A percentile compares a stretch with the other conserved stretches of the same genome.
Evolutionary conservation across 208 protist genomes (phyloP).

Genomic region (Crithidia brevicula): DNA sequence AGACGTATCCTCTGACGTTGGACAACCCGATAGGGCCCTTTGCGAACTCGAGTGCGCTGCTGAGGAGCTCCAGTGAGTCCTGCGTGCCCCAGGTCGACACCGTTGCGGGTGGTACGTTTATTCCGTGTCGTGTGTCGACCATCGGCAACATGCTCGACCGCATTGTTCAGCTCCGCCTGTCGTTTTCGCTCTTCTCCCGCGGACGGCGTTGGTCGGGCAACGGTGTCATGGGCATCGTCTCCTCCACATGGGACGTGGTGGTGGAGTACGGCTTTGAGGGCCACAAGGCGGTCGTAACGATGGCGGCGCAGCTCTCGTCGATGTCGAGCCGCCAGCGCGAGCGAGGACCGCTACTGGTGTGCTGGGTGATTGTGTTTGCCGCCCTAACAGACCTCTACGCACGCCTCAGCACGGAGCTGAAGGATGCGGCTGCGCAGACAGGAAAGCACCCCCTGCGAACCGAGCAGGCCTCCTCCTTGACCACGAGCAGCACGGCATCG

Average conservation of each 20-base stretch:
- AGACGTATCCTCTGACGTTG: conserved; percentile 29
- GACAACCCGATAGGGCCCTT: conserved; percentile 40
- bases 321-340: conserved; percentile 20
- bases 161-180: conserved; percentile 35
- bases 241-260: conserved; percentile 43
- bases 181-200: conserved; percentile 45
- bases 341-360: conserved; percentile 18
- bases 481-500: background rate
- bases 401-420: conserved; percentile 14
- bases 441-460: conserved; percentile 5
- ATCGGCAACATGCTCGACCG: conserved; percentile 48
- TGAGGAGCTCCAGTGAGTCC: conserved; percentile 23
- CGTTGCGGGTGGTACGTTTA: conserved; percentile 35
- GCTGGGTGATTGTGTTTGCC: conserved; percentile 11
- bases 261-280: conserved; percentile 49
- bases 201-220: conserved; percentile 14
- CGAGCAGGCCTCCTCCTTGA: background rate
- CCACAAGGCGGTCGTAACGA: conserved; percentile 52
- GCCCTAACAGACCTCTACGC: conserved; percentile 19
- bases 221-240: conserved; percentile 20
- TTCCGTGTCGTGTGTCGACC: conserved; percentile 41
- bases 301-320: conserved; percentile 20
- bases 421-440: background rate
- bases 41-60: conserved; percentile 21
- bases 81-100: conserved; percentile 37